Percentiles rank a stretch among this genome's conserved stretches.
Evolutionary conservation across 164 flowering plant species (phyloP).

Genomic region (Akebia trifoliata): DNA sequence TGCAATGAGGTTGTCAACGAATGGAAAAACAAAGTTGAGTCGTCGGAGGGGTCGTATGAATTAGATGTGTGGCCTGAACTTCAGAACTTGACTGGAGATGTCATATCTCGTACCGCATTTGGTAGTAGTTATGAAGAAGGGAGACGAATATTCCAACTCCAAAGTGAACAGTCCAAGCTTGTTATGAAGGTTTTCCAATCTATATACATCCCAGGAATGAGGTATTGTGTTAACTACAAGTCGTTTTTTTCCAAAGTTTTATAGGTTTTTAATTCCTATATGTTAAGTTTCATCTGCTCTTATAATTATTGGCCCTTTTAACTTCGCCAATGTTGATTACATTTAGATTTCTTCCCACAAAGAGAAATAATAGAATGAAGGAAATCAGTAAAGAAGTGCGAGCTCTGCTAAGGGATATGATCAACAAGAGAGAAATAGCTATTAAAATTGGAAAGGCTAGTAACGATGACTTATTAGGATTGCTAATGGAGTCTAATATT

Average conservation of each 20-base stretch:
- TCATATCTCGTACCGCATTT: conserved; percentile 13
- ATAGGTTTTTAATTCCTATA: too few species aligned
- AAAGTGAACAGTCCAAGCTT: conserved; percentile 20
- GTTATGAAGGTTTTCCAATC: conserved; percentile 1
- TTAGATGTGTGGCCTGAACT: conserved; percentile 15
- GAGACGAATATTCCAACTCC: conserved; percentile 7
- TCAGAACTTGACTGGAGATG: conserved; percentile 10
- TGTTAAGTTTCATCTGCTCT: too few species aligned
- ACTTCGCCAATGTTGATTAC: too few species aligned
- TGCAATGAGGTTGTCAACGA: conserved; percentile 8
- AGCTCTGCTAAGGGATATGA: neutral
- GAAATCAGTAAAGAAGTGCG: neutral
- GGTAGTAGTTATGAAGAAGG: conserved; percentile 11
- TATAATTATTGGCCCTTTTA: too few species aligned
- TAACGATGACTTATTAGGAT: neutral
- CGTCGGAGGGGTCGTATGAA: conserved; percentile 8
- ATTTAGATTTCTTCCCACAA: conserved; percentile 1
- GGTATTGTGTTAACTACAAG: too few species aligned
- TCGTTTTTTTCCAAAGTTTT: too few species aligned
- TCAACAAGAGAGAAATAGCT: neutral
- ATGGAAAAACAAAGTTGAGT: conserved; percentile 8
- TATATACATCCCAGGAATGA: conserved; percentile 30
- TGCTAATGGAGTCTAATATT: neutral
- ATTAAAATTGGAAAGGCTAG: neutral
- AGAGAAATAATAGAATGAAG: neutral